Conservation (phyloP, 1,284 basidiomycete species). For the Ceratobasidium sp. region DNA sequence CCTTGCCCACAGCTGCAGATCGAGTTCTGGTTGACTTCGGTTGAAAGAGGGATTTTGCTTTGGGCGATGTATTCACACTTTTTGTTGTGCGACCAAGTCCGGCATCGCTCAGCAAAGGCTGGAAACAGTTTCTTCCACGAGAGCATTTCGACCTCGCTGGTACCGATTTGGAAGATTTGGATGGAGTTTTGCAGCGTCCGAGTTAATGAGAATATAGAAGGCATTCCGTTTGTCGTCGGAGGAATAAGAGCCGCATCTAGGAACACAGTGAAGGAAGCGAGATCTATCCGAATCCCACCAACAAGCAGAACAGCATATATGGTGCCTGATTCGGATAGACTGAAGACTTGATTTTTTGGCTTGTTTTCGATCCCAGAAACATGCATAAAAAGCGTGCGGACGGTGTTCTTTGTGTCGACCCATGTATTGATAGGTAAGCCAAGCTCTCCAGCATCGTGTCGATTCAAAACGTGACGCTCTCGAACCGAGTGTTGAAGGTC, state of each 20-base stretch:
- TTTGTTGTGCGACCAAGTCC: slow-evolving; percentile 26
- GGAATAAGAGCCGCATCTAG: slow-evolving; percentile 24
- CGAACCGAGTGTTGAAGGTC: background rate
- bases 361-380: background rate
- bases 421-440: background rate
- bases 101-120: slow-evolving; percentile 30
- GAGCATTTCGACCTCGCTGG: background rate
- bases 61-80: slow-evolving; percentile 24
- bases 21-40: slow-evolving; percentile 7
- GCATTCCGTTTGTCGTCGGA: slow-evolving; percentile 11
- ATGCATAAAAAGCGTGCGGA: slow-evolving; percentile 13
- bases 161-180: background rate
- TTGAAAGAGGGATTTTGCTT: slow-evolving; percentile 3
- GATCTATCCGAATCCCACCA: slow-evolving; percentile 18
- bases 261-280: slow-evolving; percentile 16
- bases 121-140: slow-evolving; percentile 41
- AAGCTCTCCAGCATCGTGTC: background rate
- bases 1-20: slow-evolving; percentile 33
- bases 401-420: slow-evolving; percentile 17
- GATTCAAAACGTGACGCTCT: background rate
- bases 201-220: no score
- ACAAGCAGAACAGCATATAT: slow-evolving; percentile 30
- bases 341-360: background rate
- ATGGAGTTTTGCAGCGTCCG: no score
- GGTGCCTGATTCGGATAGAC: slow-evolving; percentile 7